Base-by-base conservation (phyloP, 164 flowering plant genomes). In the Litsea cubeba region DNA sequence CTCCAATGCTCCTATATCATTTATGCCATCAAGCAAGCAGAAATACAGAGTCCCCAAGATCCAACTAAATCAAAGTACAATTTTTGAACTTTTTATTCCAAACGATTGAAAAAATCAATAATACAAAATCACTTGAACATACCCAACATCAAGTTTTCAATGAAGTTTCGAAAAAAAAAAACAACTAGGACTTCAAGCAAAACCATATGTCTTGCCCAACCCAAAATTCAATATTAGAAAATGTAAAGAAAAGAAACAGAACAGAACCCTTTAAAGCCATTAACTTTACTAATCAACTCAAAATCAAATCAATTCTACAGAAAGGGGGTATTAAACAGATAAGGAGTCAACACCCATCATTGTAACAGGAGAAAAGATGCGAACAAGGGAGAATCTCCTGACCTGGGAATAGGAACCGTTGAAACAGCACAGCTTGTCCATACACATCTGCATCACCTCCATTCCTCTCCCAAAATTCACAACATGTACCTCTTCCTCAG, bases 341-440 rank as follows among this genome's bases (percentile, higher is more conserved):
- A 12, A 66, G 46, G 46, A 28, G 32, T 28, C 40, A 28, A 66
- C 46, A 54, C 60, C 17, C 60, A 54, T 54, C 60, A 54, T 54
- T 15, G 12, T 15, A 54, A 54, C 17, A 20, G 11, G 6, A 49
- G 50, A 5, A 25, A 20, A 49, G 22, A 63, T 3, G 12, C 20
- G 20, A 49, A 24, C 15, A 6, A 60, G 18, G 35, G 32, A 28
- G 46, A 76, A 64, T 40, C 14, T 49, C 17, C 70, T 65, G 64
- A 82, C 84, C 82, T 79, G 78, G 71, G 80, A 79, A 66, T 70
- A 82, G 49, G 72, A 63, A 49, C 72, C 62, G 73, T 71, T 75
- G 58, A 82, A 79, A 68, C 84, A 82, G 75, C 80, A 82, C 64
- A 79, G 32, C 49, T 60, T 76, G 76, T 82, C 84, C 79, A 79